Percentiles rank a stretch among this genome's conserved stretches.
phyloP scores from a whole-genome alignment of 2,329 filamentous ascomycete genomes.

The Phaeosphaeriaceae sp. region DNA sequence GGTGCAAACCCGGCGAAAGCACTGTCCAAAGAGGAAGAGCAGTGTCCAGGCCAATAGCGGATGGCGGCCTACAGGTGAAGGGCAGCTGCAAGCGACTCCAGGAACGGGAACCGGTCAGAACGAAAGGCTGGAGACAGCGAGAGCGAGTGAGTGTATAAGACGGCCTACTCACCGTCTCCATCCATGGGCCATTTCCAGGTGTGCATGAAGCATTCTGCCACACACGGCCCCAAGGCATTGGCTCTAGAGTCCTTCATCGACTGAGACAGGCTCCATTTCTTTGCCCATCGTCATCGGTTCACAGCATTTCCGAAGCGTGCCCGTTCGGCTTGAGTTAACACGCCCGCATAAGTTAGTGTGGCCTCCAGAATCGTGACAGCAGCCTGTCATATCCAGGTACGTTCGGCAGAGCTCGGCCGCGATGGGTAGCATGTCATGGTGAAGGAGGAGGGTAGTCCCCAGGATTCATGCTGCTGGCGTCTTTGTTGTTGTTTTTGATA shows the following conservation, averaged over 20 bases:
- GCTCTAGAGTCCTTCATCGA: conserved; percentile 24
- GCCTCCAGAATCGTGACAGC: conserved; percentile 9
- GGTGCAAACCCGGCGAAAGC: conserved; percentile 29
- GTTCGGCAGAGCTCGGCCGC: conserved; percentile 27
- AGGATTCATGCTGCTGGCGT: conserved; percentile 5
- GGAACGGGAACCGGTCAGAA: conserved; percentile 36
- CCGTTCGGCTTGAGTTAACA: conserved; percentile 5
- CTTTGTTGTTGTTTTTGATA: too few relatives aligned
- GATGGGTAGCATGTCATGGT: conserved; percentile 3
- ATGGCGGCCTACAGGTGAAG: conserved; percentile 37
- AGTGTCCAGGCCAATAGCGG: conserved; percentile 41
- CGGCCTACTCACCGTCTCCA: conserved; percentile 34
- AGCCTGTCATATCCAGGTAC: conserved; percentile 23
- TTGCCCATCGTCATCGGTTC: conserved; percentile 24
- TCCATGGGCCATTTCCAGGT: conserved; percentile 20
- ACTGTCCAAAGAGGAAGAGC: conserved; percentile 37
- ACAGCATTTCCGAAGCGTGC: conserved; percentile 20
- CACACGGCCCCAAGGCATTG: conserved; percentile 34
- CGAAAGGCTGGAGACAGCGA: conserved; percentile 17
- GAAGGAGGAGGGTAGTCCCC: conserved; percentile 2
- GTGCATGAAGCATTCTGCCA: conserved; percentile 37
- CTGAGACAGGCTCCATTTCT: conserved; percentile 33
- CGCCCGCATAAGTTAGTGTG: conserved; percentile 13
- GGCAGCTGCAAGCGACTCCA: conserved; percentile 40
- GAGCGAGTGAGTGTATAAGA: conserved; percentile 42